Percentiles rank a stretch among this genome's conserved stretches.
Evolutionary conservation across 331 rosid species (phyloP).

Genomic region (Telfairia occidentalis): DNA sequence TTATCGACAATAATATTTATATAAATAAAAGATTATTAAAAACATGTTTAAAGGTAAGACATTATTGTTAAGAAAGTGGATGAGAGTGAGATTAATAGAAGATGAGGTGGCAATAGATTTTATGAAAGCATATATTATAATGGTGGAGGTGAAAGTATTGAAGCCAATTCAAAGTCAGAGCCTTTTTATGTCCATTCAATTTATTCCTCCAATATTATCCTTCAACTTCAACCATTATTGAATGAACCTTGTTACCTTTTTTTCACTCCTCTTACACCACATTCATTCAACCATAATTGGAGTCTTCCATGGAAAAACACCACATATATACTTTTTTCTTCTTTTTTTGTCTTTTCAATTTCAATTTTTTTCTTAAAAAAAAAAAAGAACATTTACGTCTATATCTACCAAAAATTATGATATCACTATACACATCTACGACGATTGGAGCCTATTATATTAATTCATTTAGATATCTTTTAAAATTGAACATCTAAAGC

Average conservation of each 20-base stretch:
- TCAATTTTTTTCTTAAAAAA: neutral
- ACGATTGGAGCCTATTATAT: no score
- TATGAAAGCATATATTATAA: neutral
- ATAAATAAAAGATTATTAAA: neutral
- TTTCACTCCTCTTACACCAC: neutral
- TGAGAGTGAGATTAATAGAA: neutral
- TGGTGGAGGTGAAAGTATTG: conserved; percentile 1
- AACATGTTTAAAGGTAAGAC: neutral
- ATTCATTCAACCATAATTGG: neutral
- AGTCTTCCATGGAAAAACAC: neutral
- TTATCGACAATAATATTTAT: neutral
- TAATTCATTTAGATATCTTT: no score
- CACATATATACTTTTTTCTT: neutral
- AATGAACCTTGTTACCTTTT: neutral
- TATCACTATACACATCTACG: neutral
- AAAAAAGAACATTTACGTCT: neutral
- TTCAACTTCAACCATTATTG: neutral
- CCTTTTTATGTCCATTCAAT: neutral
- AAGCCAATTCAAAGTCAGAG: neutral
- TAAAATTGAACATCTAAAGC: no score
- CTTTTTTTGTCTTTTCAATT: neutral
- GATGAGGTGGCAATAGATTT: neutral
- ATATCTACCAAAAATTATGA: neutral
- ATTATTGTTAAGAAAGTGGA: neutral
- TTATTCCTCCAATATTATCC: neutral